Conservation (phyloP, 257 asterid species). For the Solanum tarijense region DNA sequence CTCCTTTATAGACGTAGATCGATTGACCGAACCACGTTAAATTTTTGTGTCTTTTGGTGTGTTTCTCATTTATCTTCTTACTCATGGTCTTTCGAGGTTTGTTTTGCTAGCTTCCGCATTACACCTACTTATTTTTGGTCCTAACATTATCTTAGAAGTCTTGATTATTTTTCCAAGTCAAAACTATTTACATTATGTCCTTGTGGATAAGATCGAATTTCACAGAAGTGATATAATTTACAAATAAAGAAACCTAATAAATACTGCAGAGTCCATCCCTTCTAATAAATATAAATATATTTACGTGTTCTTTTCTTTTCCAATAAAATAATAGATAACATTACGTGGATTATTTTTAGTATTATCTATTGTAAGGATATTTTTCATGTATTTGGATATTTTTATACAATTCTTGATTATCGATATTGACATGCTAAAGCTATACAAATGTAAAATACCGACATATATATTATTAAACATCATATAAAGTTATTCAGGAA, state of each 20-base stretch:
- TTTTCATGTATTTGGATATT: not conserved
- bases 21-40: no score
- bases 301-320: not conserved
- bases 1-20: no score
- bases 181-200: not conserved
- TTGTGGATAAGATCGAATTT: not conserved
- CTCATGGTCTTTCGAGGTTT: no score
- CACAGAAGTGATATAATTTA: not conserved
- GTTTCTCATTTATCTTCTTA: no score
- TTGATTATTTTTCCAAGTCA: not conserved
- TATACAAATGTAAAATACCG: not conserved
- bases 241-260: not conserved
- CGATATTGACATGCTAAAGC: not conserved
- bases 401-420: not conserved
- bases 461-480: not conserved
- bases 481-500: not conserved
- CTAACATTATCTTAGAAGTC: not conserved
- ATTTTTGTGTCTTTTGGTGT: no score
- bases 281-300: not conserved
- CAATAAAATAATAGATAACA: not conserved
- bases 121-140: no score
- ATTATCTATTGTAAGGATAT: not conserved
- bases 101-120: no score
- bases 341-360: not conserved
- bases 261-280: not conserved